Evolutionary conservation across 768 basidiomycete species (phyloP), one percentile per base, ranked within the genome.

Genomic region (Trametes punicea): DNA sequence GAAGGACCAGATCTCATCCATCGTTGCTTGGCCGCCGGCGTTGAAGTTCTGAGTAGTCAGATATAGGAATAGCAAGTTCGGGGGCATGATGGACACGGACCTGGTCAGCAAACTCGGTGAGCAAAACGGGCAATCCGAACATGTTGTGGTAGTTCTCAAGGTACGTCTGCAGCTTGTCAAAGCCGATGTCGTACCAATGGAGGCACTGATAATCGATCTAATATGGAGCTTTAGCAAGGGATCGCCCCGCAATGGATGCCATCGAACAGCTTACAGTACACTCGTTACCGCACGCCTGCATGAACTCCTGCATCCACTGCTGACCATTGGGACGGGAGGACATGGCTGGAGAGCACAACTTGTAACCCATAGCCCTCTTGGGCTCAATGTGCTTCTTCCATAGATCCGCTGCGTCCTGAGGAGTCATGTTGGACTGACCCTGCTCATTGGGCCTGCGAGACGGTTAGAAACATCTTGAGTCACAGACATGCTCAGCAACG

Each of bases 21-120:
- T 55, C 57, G 45, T 56, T 51, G 78, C 78, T 59, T 80, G 79
- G 1, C 67, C 57, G 18, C 74, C 75, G 2, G 56, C 60, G 10
- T 75, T 76, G 61, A 84, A 90, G 73, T 85, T 75, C 81, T 88
- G 54, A 23, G 36, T 48, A 29, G 34, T 21, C 13, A 21, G 47
- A 23, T 54, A n/a, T n/a, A 29, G 11, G 4, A 9, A 29, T 2
- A 13, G 15, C 15, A 50, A 29, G 33, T 20, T 11, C 16, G 2
- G 2, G 4, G 41, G 33, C 20, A 18, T 29, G 46, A 21, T 9
- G 4, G 6, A 9, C 29, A 46, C 60, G 1, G 39, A 69, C 87
- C 73, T 83, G 75, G 73, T 82, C 84, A 57, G 88, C 89, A 62
- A 81, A 84, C 65, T 93, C 90, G 4, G 87, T 87, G 55, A 86